These are phyloP conservation scores for Medicago arabica DNA, from an alignment of 306 rosid species.

Conservation along the genomic window DNA sequence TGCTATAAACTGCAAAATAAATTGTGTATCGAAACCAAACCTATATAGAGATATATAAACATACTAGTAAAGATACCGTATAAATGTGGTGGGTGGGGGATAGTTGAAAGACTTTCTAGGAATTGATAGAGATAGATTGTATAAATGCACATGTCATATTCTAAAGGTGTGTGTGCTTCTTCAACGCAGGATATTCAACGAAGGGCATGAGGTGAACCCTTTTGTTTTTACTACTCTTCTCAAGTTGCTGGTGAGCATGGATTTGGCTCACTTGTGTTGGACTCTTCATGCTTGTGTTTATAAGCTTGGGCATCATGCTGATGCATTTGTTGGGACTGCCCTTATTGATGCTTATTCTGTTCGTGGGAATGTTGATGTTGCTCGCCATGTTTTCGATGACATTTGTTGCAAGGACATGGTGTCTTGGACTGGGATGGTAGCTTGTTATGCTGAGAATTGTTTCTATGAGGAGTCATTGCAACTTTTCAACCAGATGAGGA, in stretches of 20 bases:
- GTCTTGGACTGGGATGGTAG: conserved; percentile 26
- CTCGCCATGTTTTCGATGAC: conserved; percentile 5
- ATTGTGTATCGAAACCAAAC: no score
- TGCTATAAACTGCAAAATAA: no score
- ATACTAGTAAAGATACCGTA: background rate
- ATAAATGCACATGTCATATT: background rate
- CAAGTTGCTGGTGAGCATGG: conserved; percentile 23
- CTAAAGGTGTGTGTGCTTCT: background rate
- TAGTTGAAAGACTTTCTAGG: background rate
- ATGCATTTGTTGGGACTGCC: conserved; percentile 16
- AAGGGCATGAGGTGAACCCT: conserved; percentile 7
- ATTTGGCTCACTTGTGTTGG: conserved; percentile 22
- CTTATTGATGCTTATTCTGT: conserved; percentile 28
- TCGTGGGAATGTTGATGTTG: conserved; percentile 7
- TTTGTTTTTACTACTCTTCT: conserved; percentile 22
- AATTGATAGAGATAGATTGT: background rate
- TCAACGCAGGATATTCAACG: conserved; percentile 2
- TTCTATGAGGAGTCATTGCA: conserved; percentile 17
- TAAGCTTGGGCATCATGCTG: conserved; percentile 1
- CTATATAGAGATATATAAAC: no score
- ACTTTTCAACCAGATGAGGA: conserved; percentile 20
- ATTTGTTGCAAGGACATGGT: conserved; percentile 19
- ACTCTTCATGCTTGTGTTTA: conserved; percentile 7
- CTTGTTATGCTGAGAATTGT: conserved; percentile 24
- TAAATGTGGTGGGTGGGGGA: background rate